Base-by-base conservation (phyloP, 108 stramenopile genomes). In the Poteriospumella lacustris region DNA sequence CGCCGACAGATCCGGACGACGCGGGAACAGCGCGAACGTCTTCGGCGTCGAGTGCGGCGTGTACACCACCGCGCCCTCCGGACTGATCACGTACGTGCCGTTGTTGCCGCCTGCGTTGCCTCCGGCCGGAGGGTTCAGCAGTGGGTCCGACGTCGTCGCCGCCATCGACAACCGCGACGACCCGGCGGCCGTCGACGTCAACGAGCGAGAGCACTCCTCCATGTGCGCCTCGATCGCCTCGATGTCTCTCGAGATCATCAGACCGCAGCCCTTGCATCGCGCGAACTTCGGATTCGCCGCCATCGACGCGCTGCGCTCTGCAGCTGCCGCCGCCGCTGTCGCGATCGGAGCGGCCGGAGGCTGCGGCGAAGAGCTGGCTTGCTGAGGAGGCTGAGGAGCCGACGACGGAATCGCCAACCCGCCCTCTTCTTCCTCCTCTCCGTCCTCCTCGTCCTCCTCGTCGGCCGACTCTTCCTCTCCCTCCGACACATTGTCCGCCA, bases 161-260 rank as follows among this genome's bases (percentile, higher is more conserved):
- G 15, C 31, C 3, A 34, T 56, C 31, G 70, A 39, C 9, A 5
- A 3, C 9, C 41, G 12, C 12, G 39, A 38, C 15, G 64, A 41
- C 15, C 64, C 42, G 33, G 1, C 52, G 34, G 33, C 58, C 1
- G 0, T 1, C 43, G 47, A 1, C 1, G 12, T 1, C 19, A 1
- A 3, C 47, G 24, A 24, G 43, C 42, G 0, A 19, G 0, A 12
- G 3, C 76, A 77, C 29, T 75, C 59, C 60, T 81, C 80, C 34
- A 59, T 59, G 59, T 81, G 80, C 39, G 62, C 44, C 76, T 81
- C 80, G 15, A 81, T 81, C 12, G 41, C 77, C 31, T 68, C 76
- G 39, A 81, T 68, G 15, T 58, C 60, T 24, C 80, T 68, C 39
- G 40, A 26, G 39, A 81, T 75, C 0, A 67, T 39, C 39, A 42